Evolutionary conservation across 352 stramenopile genomes (phyloP).

Genomic region (Phytophthora nicotianae): DNA sequence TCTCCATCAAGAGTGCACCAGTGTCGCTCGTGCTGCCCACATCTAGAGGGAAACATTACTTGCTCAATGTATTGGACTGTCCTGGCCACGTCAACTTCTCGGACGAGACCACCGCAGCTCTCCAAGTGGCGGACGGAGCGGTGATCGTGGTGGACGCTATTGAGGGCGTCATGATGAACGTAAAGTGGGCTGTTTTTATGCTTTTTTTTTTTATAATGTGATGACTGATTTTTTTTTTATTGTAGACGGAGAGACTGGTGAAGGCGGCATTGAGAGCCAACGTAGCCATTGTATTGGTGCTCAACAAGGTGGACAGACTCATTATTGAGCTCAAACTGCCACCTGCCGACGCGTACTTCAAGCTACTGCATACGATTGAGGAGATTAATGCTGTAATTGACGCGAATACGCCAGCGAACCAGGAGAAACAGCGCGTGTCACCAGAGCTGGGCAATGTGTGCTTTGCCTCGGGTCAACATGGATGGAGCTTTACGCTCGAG

Average conservation of each 20-base stretch:
- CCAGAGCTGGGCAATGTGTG: slow-evolving; percentile 96
- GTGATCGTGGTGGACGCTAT: slow-evolving; percentile 97
- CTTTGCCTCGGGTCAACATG: slow-evolving; percentile 96
- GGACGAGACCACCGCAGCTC: slow-evolving; percentile 93
- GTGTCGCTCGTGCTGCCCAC: slow-evolving; percentile 95
- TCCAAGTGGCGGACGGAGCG: slow-evolving; percentile 94
- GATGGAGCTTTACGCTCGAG: slow-evolving; percentile 97
- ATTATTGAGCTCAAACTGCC: slow-evolving; percentile 99
- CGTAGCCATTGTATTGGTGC: slow-evolving; percentile 89
- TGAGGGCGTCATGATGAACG: slow-evolving; percentile 98
- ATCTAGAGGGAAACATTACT: slow-evolving; percentile 94
- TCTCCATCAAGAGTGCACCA: slow-evolving; percentile 97
- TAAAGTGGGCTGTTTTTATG: slow-evolving; percentile 29
- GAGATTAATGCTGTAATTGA: slow-evolving; percentile 95
- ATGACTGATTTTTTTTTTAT: slow-evolving; percentile 6
- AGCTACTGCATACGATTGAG: slow-evolving; percentile 97
- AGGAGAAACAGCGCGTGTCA: slow-evolving; percentile 76
- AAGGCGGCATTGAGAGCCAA: slow-evolving; percentile 92
- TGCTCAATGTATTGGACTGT: slow-evolving; percentile 97
- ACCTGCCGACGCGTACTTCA: slow-evolving; percentile 98
- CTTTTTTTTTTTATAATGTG: background rate
- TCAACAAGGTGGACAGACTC: slow-evolving; percentile 99
- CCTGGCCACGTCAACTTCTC: slow-evolving; percentile 98
- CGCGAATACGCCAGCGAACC: slow-evolving; percentile 54
- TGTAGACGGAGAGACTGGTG: slow-evolving; percentile 94